Base-by-base conservation (phyloP, 208 protist species). In the Trypanosoma cruzi region DNA sequence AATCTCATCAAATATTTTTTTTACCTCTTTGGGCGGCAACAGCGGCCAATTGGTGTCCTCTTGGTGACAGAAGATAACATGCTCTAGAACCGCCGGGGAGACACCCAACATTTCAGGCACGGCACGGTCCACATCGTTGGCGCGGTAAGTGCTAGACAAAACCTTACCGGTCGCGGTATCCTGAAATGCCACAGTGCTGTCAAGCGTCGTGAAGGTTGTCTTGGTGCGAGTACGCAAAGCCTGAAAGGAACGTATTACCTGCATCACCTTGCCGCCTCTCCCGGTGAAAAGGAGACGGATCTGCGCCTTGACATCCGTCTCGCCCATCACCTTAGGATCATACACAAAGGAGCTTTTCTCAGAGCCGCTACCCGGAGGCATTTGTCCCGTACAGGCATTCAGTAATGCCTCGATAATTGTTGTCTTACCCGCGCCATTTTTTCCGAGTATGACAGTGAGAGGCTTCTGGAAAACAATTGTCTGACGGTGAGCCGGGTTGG, bases 1-100 rank as follows among this genome's bases (percentile, higher is more conserved):
- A 44, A 99, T 99, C 64, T 98, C 98, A 80, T 99, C 99, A 80
- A 99, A 99, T 70, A 99, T 99, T 22, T 96, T 89, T 75, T 99
- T 99, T 37, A 99, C 81, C n/a, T 92, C 88, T 50, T 90, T 88
- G 18, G 90, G 85, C 4, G 98, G 88, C 1, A 73, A 76, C 6
- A 99, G 77, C 0, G 98, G 98, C 98, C 99, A 99, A 82, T 99
- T 98, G 53, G 91, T 96, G 28, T 99, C 98, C 71, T 99, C 98
- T 77, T 99, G 97, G 60, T 98, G 97, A 59, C 97, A 98, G 67
- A 99, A 99, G 34, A 99, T 93, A 29, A 99, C 98, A 70, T 99
- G 98, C 68, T 99, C 97, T 6, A 99, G 88, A 8, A 99, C 97
- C 1, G 99, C 88, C 14, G 95, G 80, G 0, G 98, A 98, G 22